Evolutionary conservation across 768 basidiomycete genomes (phyloP), one percentile per base, ranked within the genome.

Genomic region (Tulasnella sp.): DNA sequence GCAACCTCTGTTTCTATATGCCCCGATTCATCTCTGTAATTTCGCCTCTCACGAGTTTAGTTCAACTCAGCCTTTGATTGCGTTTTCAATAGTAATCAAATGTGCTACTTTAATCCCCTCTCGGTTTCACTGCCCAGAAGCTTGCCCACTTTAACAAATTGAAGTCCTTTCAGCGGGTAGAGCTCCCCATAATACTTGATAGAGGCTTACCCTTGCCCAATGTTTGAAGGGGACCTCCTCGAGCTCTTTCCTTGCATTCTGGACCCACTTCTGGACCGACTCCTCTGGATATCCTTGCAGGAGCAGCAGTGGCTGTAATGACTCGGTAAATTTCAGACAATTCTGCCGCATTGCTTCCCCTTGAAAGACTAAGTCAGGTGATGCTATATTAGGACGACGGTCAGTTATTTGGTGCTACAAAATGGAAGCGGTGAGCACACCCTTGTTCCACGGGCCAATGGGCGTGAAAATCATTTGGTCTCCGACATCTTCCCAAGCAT

Each of bases 391-490:
- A 2, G 12, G 34, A 16, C 34, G 31, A 36, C 0, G 12, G 16
- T 68, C 18, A 18, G 27, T 36, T 14, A 2, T 58, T 14, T 12
- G 31, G 7, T 4, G 62, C 62, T 34, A 34, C 62, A 27, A 16
- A 34, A n/a, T 36, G 27, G 34, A 14, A 18, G n/a, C n/a, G n/a
- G 1, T 7, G 16, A 34, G 62, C 31, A 19, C 27, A 68, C 62
- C 12, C 19, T 68, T 27, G 62, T 68, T 16, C 71, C 73, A 79
- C 34, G 78, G 3, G 36, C 78, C 78, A n/a, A 79, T 31, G 31
- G 78, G 38, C 1, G 52, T 34, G 27, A 39, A 79, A 19, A 73
- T 2, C 21, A 27, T 16, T 46, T 74, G n/a, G 6, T 16, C 31
- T 14, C 78, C 71, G 21, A 44, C 1, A 27, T 72, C 42, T 27